Evolutionary conservation across 257 asterid species (phyloP), one percentile per base, ranked within the genome.

Genomic region (Scutellaria baicalensis): DNA sequence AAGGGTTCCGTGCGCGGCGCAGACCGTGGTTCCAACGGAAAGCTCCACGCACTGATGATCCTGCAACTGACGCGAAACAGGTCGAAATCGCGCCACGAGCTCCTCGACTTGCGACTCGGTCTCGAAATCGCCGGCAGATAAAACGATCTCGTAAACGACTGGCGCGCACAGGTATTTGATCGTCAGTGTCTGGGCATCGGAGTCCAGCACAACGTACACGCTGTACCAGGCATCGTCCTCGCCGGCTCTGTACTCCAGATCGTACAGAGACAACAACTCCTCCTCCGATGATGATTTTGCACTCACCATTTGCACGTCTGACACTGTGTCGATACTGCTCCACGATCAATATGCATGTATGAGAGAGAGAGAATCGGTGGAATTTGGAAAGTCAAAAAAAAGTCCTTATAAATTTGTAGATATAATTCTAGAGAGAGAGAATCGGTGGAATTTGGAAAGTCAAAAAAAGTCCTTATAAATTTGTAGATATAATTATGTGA

Each of bases 151-250:
- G 60, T 39, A 18, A 8, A 2, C 59, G 16, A 3, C 44, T 16
- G 83, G 74, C 47, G 63, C 7, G 38, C 81, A 80, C 45, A 6
- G 5, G 69, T 61, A 79, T n/a, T 69, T 73, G 43, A 85, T 71
- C 16, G 70, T 65, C 59, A 85, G 69, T 1, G 60, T 75, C 20
- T 72, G 36, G n/a, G 71, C 70, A 14, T 4, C 68, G 12, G 54
- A 59, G 72, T 72, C 68, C 6, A 75, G 1, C 9, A 49, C 50
- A 21, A 73, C 72, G 6, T 11, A 42, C 0, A 72, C 86, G 6
- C 73, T 79, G 69, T 85, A 85, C 91, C 91, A 85, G 52, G 88
- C 85, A 47, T 81, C 88, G 70, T 85, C 88, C 20, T 75, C 86
- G 5, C 10, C 36, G 31, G 70, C 59, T 35, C 79, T 66, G 86